Percentiles rank a stretch among this genome's conserved stretches.
Conservation (phyloP, 1,139 yeast genomes). For the Waltiozyma sp. region DNA sequence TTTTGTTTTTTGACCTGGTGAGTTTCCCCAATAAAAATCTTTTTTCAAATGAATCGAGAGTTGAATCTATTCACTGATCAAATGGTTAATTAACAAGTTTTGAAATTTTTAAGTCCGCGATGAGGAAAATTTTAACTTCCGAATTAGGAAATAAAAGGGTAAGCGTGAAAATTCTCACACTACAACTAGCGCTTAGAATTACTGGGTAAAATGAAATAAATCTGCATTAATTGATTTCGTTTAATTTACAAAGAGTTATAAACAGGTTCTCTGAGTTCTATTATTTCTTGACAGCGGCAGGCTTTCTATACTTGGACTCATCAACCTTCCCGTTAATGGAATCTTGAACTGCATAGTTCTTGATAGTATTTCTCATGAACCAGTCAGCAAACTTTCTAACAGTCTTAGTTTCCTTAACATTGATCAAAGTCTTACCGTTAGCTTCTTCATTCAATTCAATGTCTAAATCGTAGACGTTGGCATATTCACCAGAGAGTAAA, state of each 20-base stretch:
- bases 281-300: not conserved
- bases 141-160: not conserved
- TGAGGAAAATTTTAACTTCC: slow-evolving; percentile 1
- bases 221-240: not conserved
- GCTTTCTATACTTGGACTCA: not conserved
- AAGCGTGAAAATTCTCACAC: not conserved
- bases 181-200: no score
- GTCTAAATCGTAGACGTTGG: slow-evolving; percentile 32
- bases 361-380: slow-evolving; percentile 35
- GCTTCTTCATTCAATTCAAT: slow-evolving; percentile 29
- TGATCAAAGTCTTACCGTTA: slow-evolving; percentile 21
- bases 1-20: not conserved
- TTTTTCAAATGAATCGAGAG: not conserved
- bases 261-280: not conserved
- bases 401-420: slow-evolving; percentile 33
- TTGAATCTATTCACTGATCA: not conserved
- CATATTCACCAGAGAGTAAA: slow-evolving; percentile 29
- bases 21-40: not conserved
- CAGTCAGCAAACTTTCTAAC: slow-evolving; percentile 37
- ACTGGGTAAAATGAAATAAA: no score
- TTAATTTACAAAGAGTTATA: not conserved
- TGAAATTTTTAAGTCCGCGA: not conserved
- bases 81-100: not conserved
- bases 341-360: slow-evolving; percentile 33
- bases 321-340: slow-evolving; percentile 14